Evolutionary conservation across 306 rosid species (phyloP).

Genomic region (Cucurbita moschata): DNA sequence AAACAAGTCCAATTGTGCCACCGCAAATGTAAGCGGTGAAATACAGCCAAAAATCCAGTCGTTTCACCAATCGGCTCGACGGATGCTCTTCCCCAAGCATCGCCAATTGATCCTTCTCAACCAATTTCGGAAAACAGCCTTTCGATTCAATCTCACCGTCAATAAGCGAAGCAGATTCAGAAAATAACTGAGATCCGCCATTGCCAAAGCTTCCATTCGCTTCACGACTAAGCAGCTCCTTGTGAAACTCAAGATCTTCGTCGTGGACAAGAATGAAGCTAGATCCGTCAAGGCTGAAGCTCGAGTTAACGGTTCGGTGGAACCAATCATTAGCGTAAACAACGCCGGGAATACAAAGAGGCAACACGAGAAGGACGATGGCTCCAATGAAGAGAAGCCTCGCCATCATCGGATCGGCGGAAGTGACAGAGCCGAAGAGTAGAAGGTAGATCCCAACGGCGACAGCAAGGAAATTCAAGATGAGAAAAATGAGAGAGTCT

Average conservation of each 20-base stretch:
- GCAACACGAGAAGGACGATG: slow-evolving; percentile 43
- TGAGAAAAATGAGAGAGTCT: slow-evolving; percentile 59
- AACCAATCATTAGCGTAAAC: slow-evolving; percentile 71
- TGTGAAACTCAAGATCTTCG: slow-evolving; percentile 86
- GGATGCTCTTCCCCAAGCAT: slow-evolving; percentile 83
- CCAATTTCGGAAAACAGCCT: slow-evolving; percentile 25
- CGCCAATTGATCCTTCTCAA: slow-evolving; percentile 43
- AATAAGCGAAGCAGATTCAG: neutral
- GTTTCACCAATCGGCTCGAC: slow-evolving; percentile 30
- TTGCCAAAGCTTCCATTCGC: slow-evolving; percentile 18
- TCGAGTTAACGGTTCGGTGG: slow-evolving; percentile 28
- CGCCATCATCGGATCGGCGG: slow-evolving; percentile 24
- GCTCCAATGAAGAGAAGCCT: slow-evolving; percentile 54
- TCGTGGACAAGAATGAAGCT: slow-evolving; percentile 62
- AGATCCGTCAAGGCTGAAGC: slow-evolving; percentile 34
- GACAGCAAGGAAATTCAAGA: slow-evolving; percentile 58
- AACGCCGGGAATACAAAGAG: slow-evolving; percentile 60
- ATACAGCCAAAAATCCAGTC: slow-evolving; percentile 85
- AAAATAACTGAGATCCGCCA: neutral
- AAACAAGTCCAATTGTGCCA: slow-evolving; percentile 90
- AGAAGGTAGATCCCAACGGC: slow-evolving; percentile 74
- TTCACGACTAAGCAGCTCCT: slow-evolving; percentile 47
- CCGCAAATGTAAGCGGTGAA: slow-evolving; percentile 79
- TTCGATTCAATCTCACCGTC: neutral
- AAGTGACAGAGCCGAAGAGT: slow-evolving; percentile 34